phyloP scores from a whole-genome alignment of 2,329 filamentous ascomycete species.

The Eurotiales sp. region DNA sequence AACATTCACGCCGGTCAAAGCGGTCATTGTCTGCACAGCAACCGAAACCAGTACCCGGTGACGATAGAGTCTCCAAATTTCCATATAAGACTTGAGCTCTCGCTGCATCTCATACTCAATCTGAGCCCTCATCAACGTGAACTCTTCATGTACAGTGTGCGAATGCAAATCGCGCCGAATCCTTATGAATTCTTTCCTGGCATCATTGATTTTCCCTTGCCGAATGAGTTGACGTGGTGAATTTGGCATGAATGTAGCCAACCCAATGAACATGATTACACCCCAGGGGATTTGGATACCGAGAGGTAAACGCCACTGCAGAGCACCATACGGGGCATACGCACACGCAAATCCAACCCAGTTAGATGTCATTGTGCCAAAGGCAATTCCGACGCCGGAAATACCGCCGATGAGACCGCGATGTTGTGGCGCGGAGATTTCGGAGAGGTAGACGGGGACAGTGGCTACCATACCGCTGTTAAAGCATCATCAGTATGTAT shows the following conservation, averaged over 20 bases:
- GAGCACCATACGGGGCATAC: slow-evolving; percentile 50
- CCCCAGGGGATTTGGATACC: slow-evolving; percentile 56
- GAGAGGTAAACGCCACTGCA: slow-evolving; percentile 55
- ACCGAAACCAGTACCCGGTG: slow-evolving; percentile 53
- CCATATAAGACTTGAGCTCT: slow-evolving; percentile 50
- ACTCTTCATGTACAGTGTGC: slow-evolving; percentile 49
- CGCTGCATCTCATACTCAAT: slow-evolving; percentile 57
- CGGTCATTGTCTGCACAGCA: slow-evolving; percentile 57
- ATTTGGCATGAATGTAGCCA: slow-evolving; percentile 55
- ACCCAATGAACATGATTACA: slow-evolving; percentile 51
- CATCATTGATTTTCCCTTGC: slow-evolving; percentile 47
- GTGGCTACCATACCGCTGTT: slow-evolving; percentile 48
- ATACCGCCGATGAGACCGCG: slow-evolving; percentile 54
- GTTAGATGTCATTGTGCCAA: slow-evolving; percentile 56
- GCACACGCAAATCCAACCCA: slow-evolving; percentile 57
- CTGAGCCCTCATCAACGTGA: slow-evolving; percentile 52
- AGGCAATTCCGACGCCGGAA: slow-evolving; percentile 53
- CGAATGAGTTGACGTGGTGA: slow-evolving; percentile 54
- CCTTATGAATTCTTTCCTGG: slow-evolving; percentile 45
- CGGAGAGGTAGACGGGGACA: slow-evolving; percentile 54
- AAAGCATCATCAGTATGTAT: neutral
- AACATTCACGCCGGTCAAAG: slow-evolving; percentile 55
- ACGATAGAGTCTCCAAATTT: slow-evolving; percentile 52
- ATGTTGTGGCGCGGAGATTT: slow-evolving; percentile 48
- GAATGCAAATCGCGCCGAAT: slow-evolving; percentile 47